Conservation (phyloP, 2,329 filamentous ascomycete species). For the Eutypella sp. region DNA sequence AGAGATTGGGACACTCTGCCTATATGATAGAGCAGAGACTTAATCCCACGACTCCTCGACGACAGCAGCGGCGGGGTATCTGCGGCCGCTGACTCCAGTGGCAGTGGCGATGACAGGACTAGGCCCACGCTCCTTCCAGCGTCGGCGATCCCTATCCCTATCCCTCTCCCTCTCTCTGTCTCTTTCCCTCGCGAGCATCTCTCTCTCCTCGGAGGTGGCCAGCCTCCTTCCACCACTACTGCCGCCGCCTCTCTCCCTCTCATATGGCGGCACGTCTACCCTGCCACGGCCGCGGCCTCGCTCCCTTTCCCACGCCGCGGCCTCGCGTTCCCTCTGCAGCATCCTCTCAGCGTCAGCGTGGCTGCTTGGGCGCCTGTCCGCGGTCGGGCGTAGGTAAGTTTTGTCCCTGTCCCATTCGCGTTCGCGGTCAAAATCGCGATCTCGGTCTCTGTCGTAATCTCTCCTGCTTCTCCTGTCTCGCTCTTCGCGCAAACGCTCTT, state of each 20-base stretch:
- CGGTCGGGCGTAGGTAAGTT: conserved; percentile 20
- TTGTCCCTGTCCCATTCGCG: conserved; percentile 19
- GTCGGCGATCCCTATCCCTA: neutral
- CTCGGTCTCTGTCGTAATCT: conserved; percentile 22
- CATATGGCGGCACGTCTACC: no score
- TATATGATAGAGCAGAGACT: no score
- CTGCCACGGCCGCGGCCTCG: conserved; percentile 17
- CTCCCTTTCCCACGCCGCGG: conserved; percentile 18
- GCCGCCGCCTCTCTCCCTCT: neutral
- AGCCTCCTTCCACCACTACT: neutral
- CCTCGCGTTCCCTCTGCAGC: conserved; percentile 14
- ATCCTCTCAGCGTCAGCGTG: conserved; percentile 27
- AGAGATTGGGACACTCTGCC: no score
- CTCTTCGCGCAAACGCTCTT: neutral
- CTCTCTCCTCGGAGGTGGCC: conserved; percentile 10
- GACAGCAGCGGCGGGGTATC: no score
- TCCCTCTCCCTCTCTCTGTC: no score
- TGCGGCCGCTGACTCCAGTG: neutral
- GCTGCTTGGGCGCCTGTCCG: conserved; percentile 25
- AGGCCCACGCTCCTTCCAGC: neutral
- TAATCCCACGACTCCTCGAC: no score
- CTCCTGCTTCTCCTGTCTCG: conserved; percentile 9
- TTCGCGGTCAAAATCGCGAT: conserved; percentile 18
- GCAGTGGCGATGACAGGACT: neutral
- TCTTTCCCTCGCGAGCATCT: no score